A percentile compares a stretch with the other conserved stretches of the same genome.
Conservation (phyloP, 495 filamentous ascomycete genomes). For the Arthonia radiata region DNA sequence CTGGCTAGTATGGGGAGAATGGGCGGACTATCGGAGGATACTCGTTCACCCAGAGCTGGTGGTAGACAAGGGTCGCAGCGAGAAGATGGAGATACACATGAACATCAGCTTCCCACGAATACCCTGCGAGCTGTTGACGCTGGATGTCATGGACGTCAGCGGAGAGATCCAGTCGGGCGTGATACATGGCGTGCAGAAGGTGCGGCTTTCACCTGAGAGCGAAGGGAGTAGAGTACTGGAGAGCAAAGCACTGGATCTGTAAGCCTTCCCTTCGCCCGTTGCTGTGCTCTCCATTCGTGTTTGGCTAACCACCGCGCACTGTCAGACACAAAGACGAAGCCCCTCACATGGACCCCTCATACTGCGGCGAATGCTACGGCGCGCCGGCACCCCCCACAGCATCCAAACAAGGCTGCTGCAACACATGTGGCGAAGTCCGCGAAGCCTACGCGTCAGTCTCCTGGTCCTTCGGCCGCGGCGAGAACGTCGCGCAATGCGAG, state of each 20-base stretch:
- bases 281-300: neutral
- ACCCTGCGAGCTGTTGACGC: conserved; percentile 82
- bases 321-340: conserved; percentile 33
- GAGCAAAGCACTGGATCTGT: conserved; percentile 46
- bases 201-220: conserved; percentile 41
- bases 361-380: conserved; percentile 88
- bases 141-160: conserved; percentile 97
- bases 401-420: conserved; percentile 64
- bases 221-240: conserved; percentile 68
- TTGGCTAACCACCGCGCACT: neutral
- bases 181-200: conserved; percentile 73
- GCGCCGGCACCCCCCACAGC: conserved; percentile 45
- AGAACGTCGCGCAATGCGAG: conserved; percentile 85
- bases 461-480: conserved; percentile 84
- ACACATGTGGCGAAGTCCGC: conserved; percentile 87
- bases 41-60: conserved; percentile 77
- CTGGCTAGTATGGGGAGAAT: conserved; percentile 83
- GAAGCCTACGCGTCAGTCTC: conserved; percentile 71
- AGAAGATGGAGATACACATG: conserved; percentile 96
- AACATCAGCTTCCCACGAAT: conserved; percentile 90
- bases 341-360: conserved; percentile 66
- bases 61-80: conserved; percentile 88
- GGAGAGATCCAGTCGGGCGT: conserved; percentile 89
- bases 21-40: conserved; percentile 72
- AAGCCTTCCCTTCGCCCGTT: conserved; percentile 11